Conservation (phyloP, 2,329 filamentous ascomycete species). For the Aspergillus sp. region DNA sequence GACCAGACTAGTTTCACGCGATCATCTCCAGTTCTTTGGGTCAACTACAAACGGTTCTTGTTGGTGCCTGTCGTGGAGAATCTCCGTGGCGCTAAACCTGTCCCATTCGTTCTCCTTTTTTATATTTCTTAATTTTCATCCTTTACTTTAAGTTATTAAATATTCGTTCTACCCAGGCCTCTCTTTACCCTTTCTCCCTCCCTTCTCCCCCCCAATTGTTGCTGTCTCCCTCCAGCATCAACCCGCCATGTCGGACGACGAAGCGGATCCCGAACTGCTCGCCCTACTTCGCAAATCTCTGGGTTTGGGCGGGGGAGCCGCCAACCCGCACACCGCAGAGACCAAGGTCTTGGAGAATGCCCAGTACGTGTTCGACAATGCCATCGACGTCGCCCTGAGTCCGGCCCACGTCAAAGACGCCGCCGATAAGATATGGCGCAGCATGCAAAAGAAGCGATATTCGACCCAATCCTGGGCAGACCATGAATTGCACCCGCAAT, state of each 20-base stretch:
- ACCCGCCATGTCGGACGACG: constrained; percentile 77
- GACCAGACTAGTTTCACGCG: not conserved
- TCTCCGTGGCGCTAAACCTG: constrained; percentile 1
- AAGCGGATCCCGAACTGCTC: constrained; percentile 82
- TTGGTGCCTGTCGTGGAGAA: constrained; percentile 11
- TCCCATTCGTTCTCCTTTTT: constrained; percentile 2
- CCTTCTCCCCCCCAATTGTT: not conserved
- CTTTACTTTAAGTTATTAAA: not conserved
- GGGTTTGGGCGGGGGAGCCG: constrained; percentile 55
- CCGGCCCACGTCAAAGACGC: constrained; percentile 79
- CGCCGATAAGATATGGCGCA: constrained; percentile 70
- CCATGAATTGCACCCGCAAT: constrained; percentile 84
- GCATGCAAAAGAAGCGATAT: constrained; percentile 82
- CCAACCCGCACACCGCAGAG: constrained; percentile 60
- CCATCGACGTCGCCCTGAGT: constrained; percentile 87
- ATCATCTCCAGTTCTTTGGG: constrained; percentile 8
- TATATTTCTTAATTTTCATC: not conserved
- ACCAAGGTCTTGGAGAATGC: constrained; percentile 80
- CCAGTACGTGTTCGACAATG: constrained; percentile 85
- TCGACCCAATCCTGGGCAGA: constrained; percentile 82
- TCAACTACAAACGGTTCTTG: constrained; percentile 13
- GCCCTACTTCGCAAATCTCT: constrained; percentile 81
- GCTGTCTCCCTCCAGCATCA: not conserved
- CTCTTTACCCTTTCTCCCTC: not conserved
- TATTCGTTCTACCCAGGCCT: not conserved